Conservation (phyloP, 495 filamentous ascomycete species). For the Talaromyces nanjingensis region DNA sequence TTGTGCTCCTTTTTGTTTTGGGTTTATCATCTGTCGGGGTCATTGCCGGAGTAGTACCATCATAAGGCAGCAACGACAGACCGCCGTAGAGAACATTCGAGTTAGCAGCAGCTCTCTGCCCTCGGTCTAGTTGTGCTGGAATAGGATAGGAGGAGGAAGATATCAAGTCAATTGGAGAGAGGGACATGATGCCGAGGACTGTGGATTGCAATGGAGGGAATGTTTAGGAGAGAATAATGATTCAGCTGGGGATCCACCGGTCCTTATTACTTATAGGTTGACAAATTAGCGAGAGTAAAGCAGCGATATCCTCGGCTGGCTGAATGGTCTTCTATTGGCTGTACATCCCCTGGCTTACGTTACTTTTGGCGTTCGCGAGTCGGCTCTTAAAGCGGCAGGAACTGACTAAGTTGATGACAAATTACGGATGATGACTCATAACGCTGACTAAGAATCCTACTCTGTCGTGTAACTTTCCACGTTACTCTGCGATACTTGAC, state of each 20-base stretch:
- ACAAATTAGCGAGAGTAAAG: neutral
- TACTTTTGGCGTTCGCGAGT: no score
- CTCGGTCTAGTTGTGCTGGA: slow-evolving; percentile 4
- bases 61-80: neutral
- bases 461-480: no score
- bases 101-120: neutral
- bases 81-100: neutral
- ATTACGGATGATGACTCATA: neutral
- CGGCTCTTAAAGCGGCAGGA: neutral
- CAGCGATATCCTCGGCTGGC: neutral
- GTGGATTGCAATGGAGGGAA: neutral
- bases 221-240: neutral
- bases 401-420: neutral
- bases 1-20: neutral
- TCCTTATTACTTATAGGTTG: neutral
- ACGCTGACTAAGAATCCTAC: neutral
- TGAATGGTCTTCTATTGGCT: neutral
- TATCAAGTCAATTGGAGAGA: neutral
- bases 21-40: neutral
- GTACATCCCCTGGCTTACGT: neutral
- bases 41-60: neutral
- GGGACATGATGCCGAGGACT: neutral
- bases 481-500: no score
- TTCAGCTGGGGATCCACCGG: neutral
- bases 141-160: slow-evolving; percentile 22